Percentiles rank a stretch among this genome's conserved stretches.
phyloP scores from a whole-genome alignment of 805 yeast genomes.

The Wickerhamiella spandovensis region DNA sequence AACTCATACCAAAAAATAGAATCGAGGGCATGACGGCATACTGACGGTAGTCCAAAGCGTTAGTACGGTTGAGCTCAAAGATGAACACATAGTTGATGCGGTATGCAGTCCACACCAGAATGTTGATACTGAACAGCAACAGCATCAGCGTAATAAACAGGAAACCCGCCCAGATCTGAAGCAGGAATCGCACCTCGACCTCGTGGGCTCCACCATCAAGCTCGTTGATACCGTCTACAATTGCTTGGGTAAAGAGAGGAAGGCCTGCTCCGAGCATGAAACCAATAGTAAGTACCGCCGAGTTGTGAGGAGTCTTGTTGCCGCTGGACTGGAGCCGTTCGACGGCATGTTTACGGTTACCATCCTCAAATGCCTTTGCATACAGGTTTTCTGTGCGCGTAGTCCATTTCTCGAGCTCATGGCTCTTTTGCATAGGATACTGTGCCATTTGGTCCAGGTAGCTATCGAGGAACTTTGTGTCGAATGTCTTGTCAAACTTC shows the following conservation, averaged over 20 bases:
- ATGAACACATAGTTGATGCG: constrained; percentile 85
- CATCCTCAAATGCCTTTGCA: constrained; percentile 52
- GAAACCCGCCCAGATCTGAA: constrained; percentile 93
- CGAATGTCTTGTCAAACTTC: constrained; percentile 67
- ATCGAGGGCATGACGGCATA: constrained; percentile 52
- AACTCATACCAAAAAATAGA: constrained; percentile 39
- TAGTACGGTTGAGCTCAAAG: constrained; percentile 68
- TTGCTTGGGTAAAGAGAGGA: constrained; percentile 51
- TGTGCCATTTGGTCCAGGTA: constrained; percentile 48
- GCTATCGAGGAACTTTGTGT: constrained; percentile 30
- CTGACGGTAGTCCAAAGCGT: constrained; percentile 52
- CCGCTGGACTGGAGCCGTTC: constrained; percentile 48
- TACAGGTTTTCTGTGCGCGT: constrained; percentile 54
- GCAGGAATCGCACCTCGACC: constrained; percentile 43
- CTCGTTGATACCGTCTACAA: constrained; percentile 35
- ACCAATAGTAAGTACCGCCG: constrained; percentile 46
- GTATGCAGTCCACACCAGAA: constrained; percentile 56
- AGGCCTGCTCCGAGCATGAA: constrained; percentile 53
- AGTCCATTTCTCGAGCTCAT: constrained; percentile 50
- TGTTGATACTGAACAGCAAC: constrained; percentile 51
- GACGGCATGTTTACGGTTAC: constrained; percentile 56
- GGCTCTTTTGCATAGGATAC: constrained; percentile 49
- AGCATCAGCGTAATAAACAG: constrained; percentile 49
- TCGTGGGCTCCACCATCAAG: constrained; percentile 27
- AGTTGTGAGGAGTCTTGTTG: constrained; percentile 21